Base-by-base conservation (phyloP, 805 yeast species). In the Candida tammaniensis region DNA sequence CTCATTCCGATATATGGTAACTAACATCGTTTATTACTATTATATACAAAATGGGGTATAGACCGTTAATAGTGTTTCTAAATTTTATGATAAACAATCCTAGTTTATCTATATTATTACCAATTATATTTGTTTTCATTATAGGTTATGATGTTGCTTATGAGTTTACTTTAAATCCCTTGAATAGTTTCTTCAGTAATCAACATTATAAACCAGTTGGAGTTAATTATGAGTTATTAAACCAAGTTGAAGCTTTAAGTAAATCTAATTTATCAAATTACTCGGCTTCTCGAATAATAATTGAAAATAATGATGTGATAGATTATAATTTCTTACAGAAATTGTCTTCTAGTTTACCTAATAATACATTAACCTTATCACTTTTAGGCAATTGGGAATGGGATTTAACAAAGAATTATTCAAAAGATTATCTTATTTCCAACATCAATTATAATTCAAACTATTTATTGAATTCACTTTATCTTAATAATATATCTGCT, bases 131-230 rank as follows among this genome's bases (percentile, higher is more conserved):
- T 7, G 45, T 56, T 17, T 64, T 62, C 36, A 42, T 57, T 2
- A 28, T 61, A n/a, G 57, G 68, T 1, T 66, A 62, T 47, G 52
- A 56, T 35, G 52, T 62, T 8, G 31, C 52, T n/a, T 64, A 65
- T 39, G 68, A 63, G 36, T 49, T 54, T 28, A 49, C 64, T 7
- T 48, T 62, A 24, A 19, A 27, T 14, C 32, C 27, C 7, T 23
- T 36, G 10, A 36, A 36, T 24, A 15, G 25, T 2, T 7, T 31
- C 4, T 17, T 32, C 10, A 30, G n/a, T 13, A 32, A 17, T 21
- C 19, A 21, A 16, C 27, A 33, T 22, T 25, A 26, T 19, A 26
- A 14, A 11, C 31, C 35, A 12, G 19, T 29, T 5, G 17, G 27
- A 7, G 18, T 24, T 22, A 29, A 35, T 22, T 6, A 11, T 11